phyloP scores from a whole-genome alignment of 2,329 filamentous ascomycete genomes.

The Fusarium mundagurra region DNA sequence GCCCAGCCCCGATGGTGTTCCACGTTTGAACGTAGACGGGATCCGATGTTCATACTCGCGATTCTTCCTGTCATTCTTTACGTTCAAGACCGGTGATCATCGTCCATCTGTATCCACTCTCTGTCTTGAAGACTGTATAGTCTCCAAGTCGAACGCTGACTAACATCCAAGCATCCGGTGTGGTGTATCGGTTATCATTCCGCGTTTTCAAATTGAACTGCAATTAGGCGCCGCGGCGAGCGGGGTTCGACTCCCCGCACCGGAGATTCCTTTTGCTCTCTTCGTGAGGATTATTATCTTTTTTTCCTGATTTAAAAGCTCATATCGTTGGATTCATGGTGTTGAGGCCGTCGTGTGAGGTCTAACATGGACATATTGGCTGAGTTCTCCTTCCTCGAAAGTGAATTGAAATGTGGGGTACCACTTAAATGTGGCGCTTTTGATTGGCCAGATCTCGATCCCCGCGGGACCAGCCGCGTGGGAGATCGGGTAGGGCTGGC shows the following conservation, averaged over 20 bases:
- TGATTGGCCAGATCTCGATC: background rate
- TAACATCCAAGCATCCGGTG: slow-evolving; percentile 12
- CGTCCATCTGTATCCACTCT: no score
- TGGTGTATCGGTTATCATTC: slow-evolving; percentile 31
- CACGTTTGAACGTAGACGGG: background rate
- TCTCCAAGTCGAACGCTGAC: rapidly evolving
- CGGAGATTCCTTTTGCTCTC: slow-evolving; percentile 6
- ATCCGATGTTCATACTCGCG: background rate
- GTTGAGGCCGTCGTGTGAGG: background rate
- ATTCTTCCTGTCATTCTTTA: background rate
- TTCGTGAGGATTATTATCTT: rapidly evolving
- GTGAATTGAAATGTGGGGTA: background rate
- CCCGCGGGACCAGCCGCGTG: background rate
- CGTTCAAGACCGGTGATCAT: no score
- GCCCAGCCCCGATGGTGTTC: background rate
- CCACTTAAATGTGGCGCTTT: rapidly evolving
- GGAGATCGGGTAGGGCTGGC: background rate
- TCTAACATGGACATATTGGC: background rate
- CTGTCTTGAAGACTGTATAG: background rate
- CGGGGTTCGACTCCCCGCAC: slow-evolving; percentile 24
- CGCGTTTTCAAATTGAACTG: slow-evolving; percentile 20
- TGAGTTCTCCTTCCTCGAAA: background rate
- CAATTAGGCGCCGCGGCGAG: slow-evolving; percentile 4
- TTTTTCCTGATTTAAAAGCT: background rate
- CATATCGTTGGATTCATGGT: background rate